Conservation (phyloP, 495 filamentous ascomycete species). For the Parmelia sp. region DNA sequence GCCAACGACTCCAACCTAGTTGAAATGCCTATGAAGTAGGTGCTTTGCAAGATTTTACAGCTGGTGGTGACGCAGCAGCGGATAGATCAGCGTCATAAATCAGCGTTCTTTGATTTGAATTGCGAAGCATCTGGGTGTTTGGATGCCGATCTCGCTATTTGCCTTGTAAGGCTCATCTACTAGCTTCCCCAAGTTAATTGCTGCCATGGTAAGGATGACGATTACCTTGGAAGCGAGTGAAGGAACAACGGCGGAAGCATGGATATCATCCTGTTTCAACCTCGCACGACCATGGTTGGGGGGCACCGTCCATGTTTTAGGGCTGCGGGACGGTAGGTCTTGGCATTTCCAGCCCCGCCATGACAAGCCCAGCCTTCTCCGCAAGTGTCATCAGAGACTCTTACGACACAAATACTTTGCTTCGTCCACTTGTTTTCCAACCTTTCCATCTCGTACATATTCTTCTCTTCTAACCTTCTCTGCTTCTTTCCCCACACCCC, state of each 20-base stretch:
- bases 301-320: too few relatives aligned
- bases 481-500: neutral
- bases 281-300: neutral
- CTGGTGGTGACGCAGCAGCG: neutral
- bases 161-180: neutral
- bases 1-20: neutral
- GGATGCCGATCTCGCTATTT: too few relatives aligned
- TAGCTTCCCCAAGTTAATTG: neutral
- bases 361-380: neutral
- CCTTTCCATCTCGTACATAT: neutral
- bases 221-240: neutral
- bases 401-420: neutral
- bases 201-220: neutral
- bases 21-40: neutral
- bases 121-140: too few relatives aligned
- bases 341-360: conserved; percentile 7
- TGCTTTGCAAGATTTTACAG: neutral
- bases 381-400: neutral
- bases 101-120: too few relatives aligned
- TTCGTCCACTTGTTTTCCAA: neutral
- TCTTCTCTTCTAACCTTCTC: neutral
- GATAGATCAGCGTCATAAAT: neutral
- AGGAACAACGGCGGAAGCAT: neutral
- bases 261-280: neutral
- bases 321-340: too few relatives aligned